phyloP scores from a whole-genome alignment of 2,329 filamentous ascomycete species.

The Phyllosticta capitalensis region DNA sequence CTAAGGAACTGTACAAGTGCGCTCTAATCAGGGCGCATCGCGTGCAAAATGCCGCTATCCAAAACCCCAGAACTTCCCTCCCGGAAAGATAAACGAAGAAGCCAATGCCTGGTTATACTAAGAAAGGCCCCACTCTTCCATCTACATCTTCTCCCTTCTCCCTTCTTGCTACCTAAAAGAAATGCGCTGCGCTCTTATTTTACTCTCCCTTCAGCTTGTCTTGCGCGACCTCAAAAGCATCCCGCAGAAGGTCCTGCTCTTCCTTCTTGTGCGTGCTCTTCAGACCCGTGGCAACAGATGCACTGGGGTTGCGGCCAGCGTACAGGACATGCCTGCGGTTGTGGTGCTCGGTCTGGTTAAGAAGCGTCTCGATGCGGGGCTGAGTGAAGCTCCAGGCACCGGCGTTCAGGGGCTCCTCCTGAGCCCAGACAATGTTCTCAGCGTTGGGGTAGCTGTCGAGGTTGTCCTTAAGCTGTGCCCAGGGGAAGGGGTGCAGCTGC shows the following conservation, averaged over 20 bases:
- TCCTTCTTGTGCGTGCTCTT: conserved; percentile 86
- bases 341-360: conserved; percentile 89
- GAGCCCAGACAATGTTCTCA: conserved; percentile 92
- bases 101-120: background rate
- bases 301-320: conserved; percentile 85
- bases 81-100: background rate
- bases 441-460: conserved; percentile 95
- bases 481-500: conserved; percentile 98
- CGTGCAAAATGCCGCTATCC: background rate
- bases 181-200: background rate
- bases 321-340: conserved; percentile 95
- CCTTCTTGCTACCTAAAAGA: background rate
- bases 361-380: conserved; percentile 88
- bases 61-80: background rate
- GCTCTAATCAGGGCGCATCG: background rate
- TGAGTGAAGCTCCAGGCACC: conserved; percentile 97
- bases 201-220: conserved; percentile 59
- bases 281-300: conserved; percentile 84
- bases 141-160: background rate
- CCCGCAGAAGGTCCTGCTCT: conserved; percentile 70
- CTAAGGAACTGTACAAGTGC: background rate
- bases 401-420: conserved; percentile 96
- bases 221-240: conserved; percentile 54
- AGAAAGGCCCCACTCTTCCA: background rate
- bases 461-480: conserved; percentile 94